A percentile compares a stretch with the other conserved stretches of the same genome.
These are phyloP conservation scores for Cocos nucifera DNA, from an alignment of 176 grass and related monocot genomes.

Conservation along the genomic window DNA sequence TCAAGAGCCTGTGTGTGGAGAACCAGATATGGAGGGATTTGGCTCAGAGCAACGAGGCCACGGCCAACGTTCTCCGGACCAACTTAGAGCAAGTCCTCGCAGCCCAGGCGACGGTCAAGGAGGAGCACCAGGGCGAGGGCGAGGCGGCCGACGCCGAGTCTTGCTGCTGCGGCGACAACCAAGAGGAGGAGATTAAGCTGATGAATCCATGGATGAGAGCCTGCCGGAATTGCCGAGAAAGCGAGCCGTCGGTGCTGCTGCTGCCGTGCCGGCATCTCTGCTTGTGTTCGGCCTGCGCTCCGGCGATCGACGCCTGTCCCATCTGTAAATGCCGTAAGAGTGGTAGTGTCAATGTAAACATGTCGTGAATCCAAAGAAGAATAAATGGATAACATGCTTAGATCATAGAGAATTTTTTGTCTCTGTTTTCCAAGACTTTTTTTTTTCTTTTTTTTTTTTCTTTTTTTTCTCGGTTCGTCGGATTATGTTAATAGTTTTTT, in stretches of 20 bases:
- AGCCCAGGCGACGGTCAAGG: conserved; percentile 8
- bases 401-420: too few species aligned
- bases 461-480: too few species aligned
- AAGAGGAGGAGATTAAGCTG: background rate
- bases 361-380: conserved; percentile 31
- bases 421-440: too few species aligned
- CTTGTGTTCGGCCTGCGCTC: conserved; percentile 51
- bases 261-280: conserved; percentile 80
- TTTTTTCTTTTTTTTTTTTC: too few species aligned
- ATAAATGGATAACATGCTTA: too few species aligned
- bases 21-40: conserved; percentile 59
- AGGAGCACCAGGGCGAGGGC: background rate
- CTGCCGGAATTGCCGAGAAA: conserved; percentile 38
- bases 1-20: conserved; percentile 35
- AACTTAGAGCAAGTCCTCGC: conserved; percentile 47
- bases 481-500: too few species aligned
- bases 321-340: conserved; percentile 46
- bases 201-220: background rate
- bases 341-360: conserved; percentile 57
- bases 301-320: conserved; percentile 36
- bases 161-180: conserved; percentile 51
- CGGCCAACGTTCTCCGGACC: conserved; percentile 29
- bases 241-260: conserved; percentile 41
- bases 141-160: conserved; percentile 44
- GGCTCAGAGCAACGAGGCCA: conserved; percentile 49